Evolutionary conservation across 805 yeast genomes (phyloP), one percentile per base, ranked within the genome.

Genomic region (Sungouiozyma ichnusensis): DNA sequence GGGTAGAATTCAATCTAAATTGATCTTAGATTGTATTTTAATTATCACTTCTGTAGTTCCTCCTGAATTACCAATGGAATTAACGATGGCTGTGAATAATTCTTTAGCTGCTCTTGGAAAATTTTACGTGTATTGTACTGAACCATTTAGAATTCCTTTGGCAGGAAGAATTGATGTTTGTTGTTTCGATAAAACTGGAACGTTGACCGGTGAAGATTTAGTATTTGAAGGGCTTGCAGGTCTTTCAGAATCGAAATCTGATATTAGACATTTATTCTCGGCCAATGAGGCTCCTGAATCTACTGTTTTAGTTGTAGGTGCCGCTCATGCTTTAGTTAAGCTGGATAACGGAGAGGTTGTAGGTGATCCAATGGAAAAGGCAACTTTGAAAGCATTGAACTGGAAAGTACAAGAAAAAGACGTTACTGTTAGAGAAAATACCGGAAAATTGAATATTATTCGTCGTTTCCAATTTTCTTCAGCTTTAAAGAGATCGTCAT

Each of bases 341-440:
- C 72, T 92, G 46, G 97, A 92, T 55, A 95, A 88, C 60, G 98
- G 97, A 53, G 97, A 92, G 48, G 77, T 88, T 52, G 98, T 92
- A 47, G 98, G 98, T 65, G 98, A 92, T 59, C 97, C 98, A 48
- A 90, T 92, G 97, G 98, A 92, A 67, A 86, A 87, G 65, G 96
- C 94, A 20, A 92, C 98, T 41, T 70, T 92, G 53, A 80, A 79
- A 51, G 90, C 94, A 35, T 76, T 92, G 44, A 77, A 79, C 24
- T 92, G 97, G 96, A 71, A 69, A 34, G 81, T 92, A 48, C 85
- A 82, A 41, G 73, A 71, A 43, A 84, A 86, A 50, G 95, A 87
- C 58, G 63, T 73, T 40, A 82, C 83, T 36, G 73, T 71, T 47
- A 74, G 77, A 60, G 57, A 60, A 35, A 49, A 49, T 2, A 48